phyloP scores from a whole-genome alignment of 2,329 filamentous ascomycete genomes.

The Verticillium longisporum region DNA sequence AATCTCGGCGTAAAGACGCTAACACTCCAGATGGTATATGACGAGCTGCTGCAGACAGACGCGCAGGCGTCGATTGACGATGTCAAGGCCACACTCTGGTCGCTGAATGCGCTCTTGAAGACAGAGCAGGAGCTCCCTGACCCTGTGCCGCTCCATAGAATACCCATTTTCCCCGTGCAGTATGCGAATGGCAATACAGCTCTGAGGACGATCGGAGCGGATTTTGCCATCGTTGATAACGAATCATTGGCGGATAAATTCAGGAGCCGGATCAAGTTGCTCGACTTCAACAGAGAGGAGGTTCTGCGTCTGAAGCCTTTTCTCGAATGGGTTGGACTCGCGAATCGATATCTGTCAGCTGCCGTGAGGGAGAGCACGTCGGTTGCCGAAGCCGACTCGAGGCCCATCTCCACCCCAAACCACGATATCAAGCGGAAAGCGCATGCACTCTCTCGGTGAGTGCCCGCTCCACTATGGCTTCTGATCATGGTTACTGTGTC shows the following conservation, averaged over 20 bases:
- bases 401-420: slow-evolving; percentile 12
- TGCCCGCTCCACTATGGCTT: not conserved
- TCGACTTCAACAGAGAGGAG: slow-evolving; percentile 28
- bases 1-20: slow-evolving; percentile 21
- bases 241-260: slow-evolving; percentile 20
- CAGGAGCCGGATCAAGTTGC: slow-evolving; percentile 16
- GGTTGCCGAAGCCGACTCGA: slow-evolving; percentile 9
- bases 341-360: slow-evolving; percentile 22
- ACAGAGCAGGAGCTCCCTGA: not conserved
- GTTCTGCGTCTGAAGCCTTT: slow-evolving; percentile 20
- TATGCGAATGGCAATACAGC: slow-evolving; percentile 11
- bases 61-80: slow-evolving; percentile 9
- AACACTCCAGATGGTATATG: slow-evolving; percentile 21
- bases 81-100: slow-evolving; percentile 21
- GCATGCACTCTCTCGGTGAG: slow-evolving; percentile 23
- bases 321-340: slow-evolving; percentile 24
- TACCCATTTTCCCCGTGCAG: slow-evolving; percentile 15
- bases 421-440: slow-evolving; percentile 22
- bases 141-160: slow-evolving; percentile 5
- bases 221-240: slow-evolving; percentile 28
- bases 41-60: slow-evolving; percentile 18
- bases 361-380: slow-evolving; percentile 25
- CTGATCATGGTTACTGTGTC: not conserved
- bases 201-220: slow-evolving; percentile 7
- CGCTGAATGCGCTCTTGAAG: slow-evolving; percentile 23